A percentile compares a stretch with the other conserved stretches of the same genome.
Evolutionary conservation across 2,329 filamentous ascomycete species (phyloP).

Genomic region (Stemphylium beticola): DNA sequence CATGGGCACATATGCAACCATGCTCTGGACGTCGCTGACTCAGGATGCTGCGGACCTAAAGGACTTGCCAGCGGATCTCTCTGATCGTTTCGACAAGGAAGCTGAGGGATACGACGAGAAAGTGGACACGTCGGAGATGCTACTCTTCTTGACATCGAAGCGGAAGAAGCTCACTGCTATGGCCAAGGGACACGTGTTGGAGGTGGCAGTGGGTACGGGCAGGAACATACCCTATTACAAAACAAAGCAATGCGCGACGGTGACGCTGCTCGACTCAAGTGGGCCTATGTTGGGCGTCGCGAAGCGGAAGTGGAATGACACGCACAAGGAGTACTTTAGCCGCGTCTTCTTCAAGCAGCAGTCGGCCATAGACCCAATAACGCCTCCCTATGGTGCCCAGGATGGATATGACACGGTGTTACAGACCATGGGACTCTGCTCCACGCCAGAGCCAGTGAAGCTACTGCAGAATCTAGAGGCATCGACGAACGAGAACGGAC

Average conservation of each 20-base stretch:
- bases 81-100: conserved; percentile 54
- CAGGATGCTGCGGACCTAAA: conserved; percentile 29
- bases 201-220: conserved; percentile 58
- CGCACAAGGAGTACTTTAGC: conserved; percentile 48
- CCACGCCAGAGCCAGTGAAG: conserved; percentile 53
- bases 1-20: conserved; percentile 50
- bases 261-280: conserved; percentile 57
- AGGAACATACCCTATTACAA: conserved; percentile 56
- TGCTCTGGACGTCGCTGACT: conserved; percentile 45
- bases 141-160: conserved; percentile 50
- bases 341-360: conserved; percentile 53
- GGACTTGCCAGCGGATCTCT: conserved; percentile 50
- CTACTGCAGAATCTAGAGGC: conserved; percentile 55
- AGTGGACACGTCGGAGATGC: conserved; percentile 52
- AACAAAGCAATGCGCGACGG: conserved; percentile 48
- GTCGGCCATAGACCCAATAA: conserved; percentile 53
- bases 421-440: conserved; percentile 61
- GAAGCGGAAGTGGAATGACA: conserved; percentile 55
- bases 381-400: conserved; percentile 48
- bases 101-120: conserved; percentile 57
- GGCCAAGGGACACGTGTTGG: conserved; percentile 56
- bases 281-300: conserved; percentile 57
- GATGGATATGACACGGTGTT: conserved; percentile 58
- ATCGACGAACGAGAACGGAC: conserved; percentile 51
- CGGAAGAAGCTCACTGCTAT: conserved; percentile 50